A percentile compares a stretch with the other conserved stretches of the same genome.
Evolutionary conservation across 2,329 filamentous ascomycete species (phyloP).

Genomic region (Arthrinium puccinioides): DNA sequence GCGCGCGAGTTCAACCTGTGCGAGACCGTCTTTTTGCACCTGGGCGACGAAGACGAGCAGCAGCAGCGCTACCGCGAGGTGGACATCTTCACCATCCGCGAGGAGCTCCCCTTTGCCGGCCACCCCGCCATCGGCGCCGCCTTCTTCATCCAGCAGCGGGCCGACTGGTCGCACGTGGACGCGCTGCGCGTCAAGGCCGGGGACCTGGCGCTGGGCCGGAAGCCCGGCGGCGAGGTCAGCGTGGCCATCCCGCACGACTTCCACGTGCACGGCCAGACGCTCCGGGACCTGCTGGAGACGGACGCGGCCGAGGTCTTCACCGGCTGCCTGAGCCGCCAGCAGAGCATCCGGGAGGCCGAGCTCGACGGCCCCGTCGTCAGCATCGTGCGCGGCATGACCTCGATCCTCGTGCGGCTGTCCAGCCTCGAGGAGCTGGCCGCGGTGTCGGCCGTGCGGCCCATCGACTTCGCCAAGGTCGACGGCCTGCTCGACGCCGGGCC

Average conservation of each 20-base stretch:
- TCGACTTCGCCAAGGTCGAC: constrained; percentile 22
- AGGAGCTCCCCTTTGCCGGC: constrained; percentile 54
- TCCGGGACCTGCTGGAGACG: constrained; percentile 24
- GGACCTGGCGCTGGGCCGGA: constrained; percentile 35
- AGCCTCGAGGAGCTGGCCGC: constrained; percentile 49
- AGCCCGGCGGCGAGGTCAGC: too few relatives aligned
- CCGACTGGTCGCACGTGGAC: constrained; percentile 25
- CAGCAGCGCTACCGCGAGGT: constrained; percentile 27
- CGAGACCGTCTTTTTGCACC: constrained; percentile 56
- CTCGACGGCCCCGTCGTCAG: constrained; percentile 42
- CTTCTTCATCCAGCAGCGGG: constrained; percentile 39
- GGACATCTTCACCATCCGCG: constrained; percentile 51
- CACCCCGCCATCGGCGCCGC: constrained; percentile 56
- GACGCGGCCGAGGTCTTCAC: constrained; percentile 4
- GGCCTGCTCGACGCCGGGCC: constrained; percentile 41
- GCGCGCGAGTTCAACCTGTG: constrained; percentile 58
- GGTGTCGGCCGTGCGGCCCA: constrained; percentile 27
- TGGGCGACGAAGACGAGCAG: constrained; percentile 10
- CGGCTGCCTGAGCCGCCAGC: constrained; percentile 12
- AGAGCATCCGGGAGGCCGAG: constrained; percentile 16
- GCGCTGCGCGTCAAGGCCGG: constrained; percentile 50
- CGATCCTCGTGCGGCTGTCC: constrained; percentile 57
- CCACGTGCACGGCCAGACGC: constrained; percentile 45
- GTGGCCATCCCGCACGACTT: constrained; percentile 62
- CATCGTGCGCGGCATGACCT: constrained; percentile 69